These are phyloP conservation scores for Eucalyptus pauciflora DNA, from an alignment of 345 rosid species.

Conservation along the genomic window DNA sequence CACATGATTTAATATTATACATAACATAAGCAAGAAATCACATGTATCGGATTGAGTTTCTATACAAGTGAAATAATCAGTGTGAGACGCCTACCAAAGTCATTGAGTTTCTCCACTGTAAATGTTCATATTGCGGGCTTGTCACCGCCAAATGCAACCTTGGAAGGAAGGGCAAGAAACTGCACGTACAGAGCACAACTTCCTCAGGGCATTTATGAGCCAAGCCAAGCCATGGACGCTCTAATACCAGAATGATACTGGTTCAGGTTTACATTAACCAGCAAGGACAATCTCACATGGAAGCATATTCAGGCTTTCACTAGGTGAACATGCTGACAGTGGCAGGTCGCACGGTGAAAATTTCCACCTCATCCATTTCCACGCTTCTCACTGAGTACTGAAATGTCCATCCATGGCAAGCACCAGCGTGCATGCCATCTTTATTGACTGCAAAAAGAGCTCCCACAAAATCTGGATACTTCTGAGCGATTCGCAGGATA, in stretches of 20 bases:
- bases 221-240: background rate
- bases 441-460: conserved; percentile 77
- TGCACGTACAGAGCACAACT: background rate
- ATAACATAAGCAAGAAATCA: background rate
- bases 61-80: background rate
- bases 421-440: conserved; percentile 70
- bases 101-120: background rate
- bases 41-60: background rate
- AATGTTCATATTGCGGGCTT: background rate
- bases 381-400: conserved; percentile 65
- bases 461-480: conserved; percentile 74
- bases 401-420: conserved; percentile 93
- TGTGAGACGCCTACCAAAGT: background rate
- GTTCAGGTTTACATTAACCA: background rate
- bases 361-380: conserved; percentile 55
- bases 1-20: background rate
- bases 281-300: background rate
- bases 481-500: conserved; percentile 56
- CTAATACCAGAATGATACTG: background rate
- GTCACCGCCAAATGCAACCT: background rate
- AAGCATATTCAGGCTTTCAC: background rate
- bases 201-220: background rate
- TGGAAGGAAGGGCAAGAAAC: background rate
- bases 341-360: conserved; percentile 62
- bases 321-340: background rate